Percentiles rank a stretch among this genome's conserved stretches.
Conservation (phyloP, 805 yeast genomes). For the Kockiozyma suomiensis region DNA sequence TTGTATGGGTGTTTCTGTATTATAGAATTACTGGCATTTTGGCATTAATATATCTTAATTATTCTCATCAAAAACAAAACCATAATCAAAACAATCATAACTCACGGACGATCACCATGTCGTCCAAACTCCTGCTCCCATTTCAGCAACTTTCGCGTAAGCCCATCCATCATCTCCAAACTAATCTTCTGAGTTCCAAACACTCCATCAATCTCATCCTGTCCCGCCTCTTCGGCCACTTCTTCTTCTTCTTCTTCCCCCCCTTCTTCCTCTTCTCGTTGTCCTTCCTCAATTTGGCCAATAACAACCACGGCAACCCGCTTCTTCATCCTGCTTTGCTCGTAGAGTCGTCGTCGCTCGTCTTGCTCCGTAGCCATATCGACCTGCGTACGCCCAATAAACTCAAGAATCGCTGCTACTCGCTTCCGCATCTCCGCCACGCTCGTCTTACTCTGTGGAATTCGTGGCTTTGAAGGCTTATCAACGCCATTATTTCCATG, state of each 20-base stretch:
- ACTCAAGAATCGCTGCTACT: constrained; percentile 87
- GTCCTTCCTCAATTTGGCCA: not conserved
- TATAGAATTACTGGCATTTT: too few relatives aligned
- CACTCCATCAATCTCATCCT: constrained; percentile 44
- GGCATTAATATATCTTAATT: too few relatives aligned
- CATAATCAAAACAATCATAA: too few relatives aligned
- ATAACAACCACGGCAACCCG: constrained; percentile 5
- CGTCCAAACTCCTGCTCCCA: constrained; percentile 81
- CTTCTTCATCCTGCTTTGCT: constrained; percentile 37
- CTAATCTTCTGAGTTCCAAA: constrained; percentile 61
- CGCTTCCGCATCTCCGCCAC: constrained; percentile 84
- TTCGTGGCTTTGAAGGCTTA: constrained; percentile 80
- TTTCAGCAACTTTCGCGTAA: constrained; percentile 66
- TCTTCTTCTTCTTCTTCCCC: not conserved
- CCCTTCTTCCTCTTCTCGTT: constrained; percentile 4
- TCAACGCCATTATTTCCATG: constrained; percentile 37
- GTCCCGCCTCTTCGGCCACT: constrained; percentile 27
- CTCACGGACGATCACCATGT: constrained; percentile 44
- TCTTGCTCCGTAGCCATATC: constrained; percentile 76
- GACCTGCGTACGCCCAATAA: constrained; percentile 81
- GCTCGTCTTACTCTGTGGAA: constrained; percentile 74
- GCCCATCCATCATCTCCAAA: constrained; percentile 64
- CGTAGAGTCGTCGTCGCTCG: constrained; percentile 55
- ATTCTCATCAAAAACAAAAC: too few relatives aligned
- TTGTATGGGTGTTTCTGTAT: too few relatives aligned